Evolutionary conservation across 768 basidiomycete species (phyloP).

Genomic region (Boletus barrowsii): DNA sequence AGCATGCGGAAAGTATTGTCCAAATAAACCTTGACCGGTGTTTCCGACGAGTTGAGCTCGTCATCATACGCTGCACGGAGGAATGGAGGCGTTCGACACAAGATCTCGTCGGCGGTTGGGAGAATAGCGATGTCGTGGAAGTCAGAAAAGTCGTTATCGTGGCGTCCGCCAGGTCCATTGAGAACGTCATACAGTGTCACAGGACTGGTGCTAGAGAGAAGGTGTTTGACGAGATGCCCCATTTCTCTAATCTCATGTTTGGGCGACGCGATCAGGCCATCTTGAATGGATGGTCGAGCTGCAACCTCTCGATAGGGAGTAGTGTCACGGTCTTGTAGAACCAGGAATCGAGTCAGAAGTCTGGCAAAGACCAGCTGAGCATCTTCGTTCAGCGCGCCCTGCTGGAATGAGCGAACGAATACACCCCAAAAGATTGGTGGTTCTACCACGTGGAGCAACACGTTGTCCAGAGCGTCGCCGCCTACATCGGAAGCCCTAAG

Average conservation of each 20-base stretch:
- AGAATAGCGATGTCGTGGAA: conserved; percentile 57
- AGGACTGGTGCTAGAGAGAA: conserved; percentile 25
- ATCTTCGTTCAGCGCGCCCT: conserved; percentile 28
- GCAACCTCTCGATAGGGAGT: conserved; percentile 39
- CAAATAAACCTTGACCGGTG: conserved; percentile 43
- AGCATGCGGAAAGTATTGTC: conserved; percentile 66
- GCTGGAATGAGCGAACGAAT: conserved; percentile 34
- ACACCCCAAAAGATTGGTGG: conserved; percentile 50
- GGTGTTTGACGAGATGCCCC: conserved; percentile 41
- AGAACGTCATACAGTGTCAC: conserved; percentile 14
- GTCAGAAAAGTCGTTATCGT: conserved; percentile 63
- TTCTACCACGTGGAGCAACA: conserved; percentile 43
- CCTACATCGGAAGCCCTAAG: conserved; percentile 37
- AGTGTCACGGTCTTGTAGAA: conserved; percentile 32
- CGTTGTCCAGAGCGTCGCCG: conserved; percentile 39
- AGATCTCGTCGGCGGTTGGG: conserved; percentile 60
- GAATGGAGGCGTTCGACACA: conserved; percentile 45
- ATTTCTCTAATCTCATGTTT: conserved; percentile 26
- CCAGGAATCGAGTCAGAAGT: conserved; percentile 47
- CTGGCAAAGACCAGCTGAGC: conserved; percentile 43
- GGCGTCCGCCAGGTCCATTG: conserved; percentile 55
- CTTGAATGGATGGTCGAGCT: conserved; percentile 25
- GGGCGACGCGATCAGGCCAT: conserved; percentile 22
- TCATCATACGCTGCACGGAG: conserved; percentile 37
- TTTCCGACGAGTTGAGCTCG: conserved; percentile 17